Conservation (phyloP, 1,284 basidiomycete genomes). For the Abortiporus biennis region DNA sequence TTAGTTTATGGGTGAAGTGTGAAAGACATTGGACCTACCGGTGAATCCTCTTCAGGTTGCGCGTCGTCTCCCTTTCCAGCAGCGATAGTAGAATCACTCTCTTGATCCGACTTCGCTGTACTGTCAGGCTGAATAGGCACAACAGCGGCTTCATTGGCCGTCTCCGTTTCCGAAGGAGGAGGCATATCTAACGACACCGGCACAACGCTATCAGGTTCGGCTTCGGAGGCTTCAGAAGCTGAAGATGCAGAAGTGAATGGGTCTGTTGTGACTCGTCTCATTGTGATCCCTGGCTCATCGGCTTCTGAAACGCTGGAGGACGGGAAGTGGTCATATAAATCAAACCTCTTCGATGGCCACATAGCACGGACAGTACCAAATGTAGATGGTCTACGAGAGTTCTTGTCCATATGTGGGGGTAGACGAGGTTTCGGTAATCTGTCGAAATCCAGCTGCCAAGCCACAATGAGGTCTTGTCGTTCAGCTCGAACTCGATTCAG, state of each 20-base stretch:
- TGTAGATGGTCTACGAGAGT: constrained; percentile 47
- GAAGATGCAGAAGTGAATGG: constrained; percentile 49
- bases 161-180: constrained; percentile 8
- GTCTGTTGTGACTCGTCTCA: constrained; percentile 44
- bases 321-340: constrained; percentile 43
- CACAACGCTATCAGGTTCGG: constrained; percentile 29
- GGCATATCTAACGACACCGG: neutral
- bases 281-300: constrained; percentile 50
- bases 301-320: constrained; percentile 72
- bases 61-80: constrained; percentile 41
- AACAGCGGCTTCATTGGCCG: constrained; percentile 1
- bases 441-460: constrained; percentile 89
- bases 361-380: constrained; percentile 66
- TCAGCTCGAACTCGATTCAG: constrained; percentile 85
- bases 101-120: constrained; percentile 42
- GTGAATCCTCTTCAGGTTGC: too few relatives aligned
- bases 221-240: constrained; percentile 53
- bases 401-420: constrained; percentile 39
- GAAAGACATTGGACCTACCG: too few relatives aligned
- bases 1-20: too few relatives aligned
- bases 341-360: constrained; percentile 59
- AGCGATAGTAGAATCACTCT: constrained; percentile 91
- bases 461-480: constrained; percentile 93
- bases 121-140: constrained; percentile 1
- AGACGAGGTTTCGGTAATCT: constrained; percentile 58